A percentile compares a stretch with the other conserved stretches of the same genome.
Evolutionary conservation across 2,329 filamentous ascomycete species (phyloP).

Genomic region (Helotiales sp.): DNA sequence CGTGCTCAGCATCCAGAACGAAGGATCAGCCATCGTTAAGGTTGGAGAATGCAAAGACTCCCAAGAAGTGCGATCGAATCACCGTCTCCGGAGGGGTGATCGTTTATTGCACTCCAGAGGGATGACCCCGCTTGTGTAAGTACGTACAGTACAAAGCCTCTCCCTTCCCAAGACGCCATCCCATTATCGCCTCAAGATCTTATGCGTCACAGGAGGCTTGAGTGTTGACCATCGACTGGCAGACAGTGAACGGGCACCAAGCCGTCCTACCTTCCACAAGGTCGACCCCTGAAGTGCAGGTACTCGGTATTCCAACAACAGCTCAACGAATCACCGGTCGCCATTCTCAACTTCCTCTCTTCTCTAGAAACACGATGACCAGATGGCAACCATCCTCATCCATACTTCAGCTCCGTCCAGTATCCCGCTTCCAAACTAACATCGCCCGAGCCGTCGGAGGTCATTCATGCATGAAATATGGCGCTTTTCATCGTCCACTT

Average conservation of each 20-base stretch:
- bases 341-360: background rate
- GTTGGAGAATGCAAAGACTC: background rate
- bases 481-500: constrained; percentile 15
- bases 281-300: background rate
- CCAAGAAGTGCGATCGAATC: background rate
- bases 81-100: background rate
- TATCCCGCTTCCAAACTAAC: background rate
- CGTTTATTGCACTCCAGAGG: background rate
- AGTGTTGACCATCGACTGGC: constrained; percentile 18
- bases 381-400: background rate
- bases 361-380: constrained; percentile 1
- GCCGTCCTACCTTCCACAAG: background rate
- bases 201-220: constrained; percentile 25
- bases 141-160: background rate
- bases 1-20: background rate
- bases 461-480: constrained; percentile 17
- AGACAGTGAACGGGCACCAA: constrained; percentile 1
- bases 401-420: constrained; percentile 9
- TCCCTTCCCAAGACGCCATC: background rate
- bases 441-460: background rate
- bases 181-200: background rate
- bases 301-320: background rate
- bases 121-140: background rate
- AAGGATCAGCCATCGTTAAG: background rate
- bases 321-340: constrained; percentile 4